Conservation (phyloP, 371 early-diverging fungal species). For the Mortierella sp. region DNA sequence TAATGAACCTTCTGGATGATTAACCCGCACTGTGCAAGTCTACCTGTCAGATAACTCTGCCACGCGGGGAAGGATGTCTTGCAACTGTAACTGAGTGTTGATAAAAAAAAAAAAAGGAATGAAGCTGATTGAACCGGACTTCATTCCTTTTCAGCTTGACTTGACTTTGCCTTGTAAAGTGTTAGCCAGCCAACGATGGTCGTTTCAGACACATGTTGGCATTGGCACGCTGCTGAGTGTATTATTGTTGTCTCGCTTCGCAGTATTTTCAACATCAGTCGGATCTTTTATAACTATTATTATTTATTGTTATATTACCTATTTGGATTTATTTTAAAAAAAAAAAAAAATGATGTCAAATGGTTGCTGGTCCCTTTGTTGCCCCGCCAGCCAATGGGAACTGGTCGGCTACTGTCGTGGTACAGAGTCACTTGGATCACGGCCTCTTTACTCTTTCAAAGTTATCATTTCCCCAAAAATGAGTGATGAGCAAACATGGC, state of each 20-base stretch:
- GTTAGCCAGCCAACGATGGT: not conserved
- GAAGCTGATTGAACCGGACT: too few species aligned
- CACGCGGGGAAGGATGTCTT: not conserved
- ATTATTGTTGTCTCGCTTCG: not conserved
- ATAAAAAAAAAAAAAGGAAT: too few species aligned
- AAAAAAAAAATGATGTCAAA: constrained; percentile 14
- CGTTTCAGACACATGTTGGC: not conserved
- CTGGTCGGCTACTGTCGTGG: constrained; percentile 24
- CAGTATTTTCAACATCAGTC: not conserved
- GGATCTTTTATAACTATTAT: not conserved
- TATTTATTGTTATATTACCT: not conserved
- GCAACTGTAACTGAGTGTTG: not conserved
- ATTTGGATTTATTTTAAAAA: not conserved
- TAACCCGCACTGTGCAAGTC: not conserved
- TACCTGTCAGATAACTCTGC: not conserved
- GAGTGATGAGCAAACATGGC: not conserved
- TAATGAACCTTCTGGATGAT: not conserved
- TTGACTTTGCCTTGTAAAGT: too few species aligned
- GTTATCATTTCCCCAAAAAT: not conserved
- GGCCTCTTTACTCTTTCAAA: not conserved
- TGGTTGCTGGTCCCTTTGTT: constrained; percentile 4
- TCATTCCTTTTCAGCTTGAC: too few species aligned
- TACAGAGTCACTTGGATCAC: constrained; percentile 20
- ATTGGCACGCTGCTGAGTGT: not conserved
- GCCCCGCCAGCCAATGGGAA: constrained; percentile 33